phyloP scores from a whole-genome alignment of 257 asterid genomes.

The Solanum corneliomulleri region DNA sequence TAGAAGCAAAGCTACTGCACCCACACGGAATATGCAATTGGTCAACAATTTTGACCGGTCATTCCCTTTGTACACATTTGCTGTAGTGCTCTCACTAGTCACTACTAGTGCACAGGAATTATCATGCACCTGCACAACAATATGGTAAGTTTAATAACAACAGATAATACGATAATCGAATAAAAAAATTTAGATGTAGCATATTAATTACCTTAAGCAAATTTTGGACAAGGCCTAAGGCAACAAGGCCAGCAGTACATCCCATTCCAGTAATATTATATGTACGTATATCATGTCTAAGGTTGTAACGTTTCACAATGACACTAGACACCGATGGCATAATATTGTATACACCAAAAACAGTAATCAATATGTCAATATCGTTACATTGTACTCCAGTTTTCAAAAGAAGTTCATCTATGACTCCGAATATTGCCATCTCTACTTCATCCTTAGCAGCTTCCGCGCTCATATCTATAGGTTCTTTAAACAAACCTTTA shows the following conservation, averaged over 20 bases:
- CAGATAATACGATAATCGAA: too few relatives aligned
- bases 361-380: constrained; percentile 32
- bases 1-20: constrained; percentile 32
- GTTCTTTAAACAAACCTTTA: not conserved
- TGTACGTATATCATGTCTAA: constrained; percentile 26
- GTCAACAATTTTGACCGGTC: constrained; percentile 30
- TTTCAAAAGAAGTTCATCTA: constrained; percentile 2
- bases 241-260: constrained; percentile 36
- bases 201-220: constrained; percentile 10
- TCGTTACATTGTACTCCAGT: constrained; percentile 13
- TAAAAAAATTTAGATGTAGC: too few relatives aligned
- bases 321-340: constrained; percentile 34
- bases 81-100: constrained; percentile 16
- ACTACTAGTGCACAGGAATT: constrained; percentile 33
- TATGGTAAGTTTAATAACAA: not conserved
- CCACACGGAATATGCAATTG: constrained; percentile 41
- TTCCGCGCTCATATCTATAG: constrained; percentile 5
- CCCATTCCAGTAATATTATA: constrained; percentile 51
- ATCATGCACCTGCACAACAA: constrained; percentile 19
- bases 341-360: constrained; percentile 22
- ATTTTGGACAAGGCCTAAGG: constrained; percentile 33
- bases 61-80: constrained; percentile 26
- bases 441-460: constrained; percentile 27
- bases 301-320: constrained; percentile 40
- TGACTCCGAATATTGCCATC: constrained; percentile 18